These are phyloP conservation scores for Gymnopus androsaceus DNA, from an alignment of 1,284 basidiomycete species.

Conservation along the genomic window DNA sequence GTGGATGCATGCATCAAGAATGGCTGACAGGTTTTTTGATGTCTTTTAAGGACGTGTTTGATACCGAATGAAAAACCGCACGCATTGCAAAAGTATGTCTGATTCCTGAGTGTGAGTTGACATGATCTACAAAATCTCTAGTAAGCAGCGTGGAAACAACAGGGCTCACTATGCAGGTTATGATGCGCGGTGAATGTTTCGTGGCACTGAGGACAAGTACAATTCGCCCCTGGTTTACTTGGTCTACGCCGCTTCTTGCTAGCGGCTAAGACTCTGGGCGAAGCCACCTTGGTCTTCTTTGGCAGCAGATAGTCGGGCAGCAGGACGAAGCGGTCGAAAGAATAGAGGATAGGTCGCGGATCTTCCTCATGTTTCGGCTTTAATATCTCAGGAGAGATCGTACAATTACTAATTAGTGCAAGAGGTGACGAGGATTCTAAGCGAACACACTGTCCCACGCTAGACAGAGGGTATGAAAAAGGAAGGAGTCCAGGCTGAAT, in stretches of 20 bases:
- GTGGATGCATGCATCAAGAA: neutral
- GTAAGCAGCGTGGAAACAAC: neutral
- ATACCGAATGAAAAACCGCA: constrained; percentile 5
- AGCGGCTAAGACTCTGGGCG: neutral
- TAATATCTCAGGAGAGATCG: too few species aligned
- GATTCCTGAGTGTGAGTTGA: constrained; percentile 2
- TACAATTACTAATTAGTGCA: too few species aligned
- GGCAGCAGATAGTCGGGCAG: neutral
- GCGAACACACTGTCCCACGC: too few species aligned
- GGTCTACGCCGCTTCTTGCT: neutral
- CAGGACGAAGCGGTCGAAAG: too few species aligned
- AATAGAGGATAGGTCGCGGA: neutral
- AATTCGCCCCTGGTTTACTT: neutral
- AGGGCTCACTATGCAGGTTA: neutral
- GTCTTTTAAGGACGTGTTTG: constrained; percentile 2
- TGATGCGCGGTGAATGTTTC: neutral
- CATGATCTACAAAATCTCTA: neutral
- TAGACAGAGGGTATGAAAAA: too few species aligned
- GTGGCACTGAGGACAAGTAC: neutral
- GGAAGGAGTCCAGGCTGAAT: too few species aligned
- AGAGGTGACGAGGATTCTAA: too few species aligned
- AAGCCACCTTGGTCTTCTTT: neutral
- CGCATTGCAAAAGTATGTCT: neutral
- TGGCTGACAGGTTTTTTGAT: neutral
- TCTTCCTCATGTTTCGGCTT: neutral